Percentiles rank a stretch among this genome's conserved stretches.
These are phyloP conservation scores for Diaporthe sp. DNA, from an alignment of 2,329 filamentous ascomycete genomes.

Conservation along the genomic window DNA sequence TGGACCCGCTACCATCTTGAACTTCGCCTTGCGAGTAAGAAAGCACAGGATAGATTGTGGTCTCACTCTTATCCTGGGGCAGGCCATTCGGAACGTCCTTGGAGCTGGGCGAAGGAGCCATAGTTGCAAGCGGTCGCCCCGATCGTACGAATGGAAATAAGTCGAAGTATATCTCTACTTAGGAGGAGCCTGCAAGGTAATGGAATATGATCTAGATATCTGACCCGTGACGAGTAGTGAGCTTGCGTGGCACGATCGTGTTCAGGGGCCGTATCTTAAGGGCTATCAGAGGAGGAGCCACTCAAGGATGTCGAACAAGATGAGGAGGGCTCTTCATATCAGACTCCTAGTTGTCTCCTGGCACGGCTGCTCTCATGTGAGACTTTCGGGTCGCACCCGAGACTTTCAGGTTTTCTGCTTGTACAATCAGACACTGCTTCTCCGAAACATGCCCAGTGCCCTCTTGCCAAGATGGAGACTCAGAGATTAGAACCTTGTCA, in stretches of 20 bases:
- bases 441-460: not conserved
- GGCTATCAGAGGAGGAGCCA: not conserved
- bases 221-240: not conserved
- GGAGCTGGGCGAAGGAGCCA: constrained; percentile 5
- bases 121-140: not conserved
- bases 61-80: constrained; percentile 1
- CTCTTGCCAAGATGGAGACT: not conserved
- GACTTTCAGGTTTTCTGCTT: not conserved
- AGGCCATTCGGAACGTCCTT: not conserved
- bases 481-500: not conserved
- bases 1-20: not conserved
- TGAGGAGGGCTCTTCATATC: not conserved
- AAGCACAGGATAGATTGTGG: not conserved
- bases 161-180: not conserved
- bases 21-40: constrained; percentile 22
- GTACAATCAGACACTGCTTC: not conserved
- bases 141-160: not conserved
- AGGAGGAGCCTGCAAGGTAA: not conserved
- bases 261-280: not conserved
- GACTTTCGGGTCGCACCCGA: not conserved
- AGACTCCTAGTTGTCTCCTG: not conserved
- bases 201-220: constrained; percentile 7
- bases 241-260: not conserved
- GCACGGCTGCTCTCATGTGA: not conserved
- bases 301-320: not conserved